Evolutionary conservation across 306 rosid species (phyloP).

Genomic region (Hippophae tibetana): DNA sequence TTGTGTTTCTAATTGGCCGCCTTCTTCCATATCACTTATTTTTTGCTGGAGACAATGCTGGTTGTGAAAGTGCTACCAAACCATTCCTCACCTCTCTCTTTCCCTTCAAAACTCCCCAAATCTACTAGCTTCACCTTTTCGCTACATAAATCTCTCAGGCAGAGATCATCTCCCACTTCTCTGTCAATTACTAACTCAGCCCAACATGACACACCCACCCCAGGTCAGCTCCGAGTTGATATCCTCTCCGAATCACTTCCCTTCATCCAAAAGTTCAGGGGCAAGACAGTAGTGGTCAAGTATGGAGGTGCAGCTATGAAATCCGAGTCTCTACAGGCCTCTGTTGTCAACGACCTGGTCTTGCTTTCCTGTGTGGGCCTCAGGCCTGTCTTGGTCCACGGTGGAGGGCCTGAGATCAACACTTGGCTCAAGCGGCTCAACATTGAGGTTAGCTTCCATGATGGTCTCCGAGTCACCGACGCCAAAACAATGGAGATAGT

Average conservation of each 20-base stretch:
- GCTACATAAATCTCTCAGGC: not conserved
- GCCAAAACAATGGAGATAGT: constrained; percentile 85
- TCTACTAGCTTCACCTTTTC: constrained; percentile 11
- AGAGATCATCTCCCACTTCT: constrained; percentile 3
- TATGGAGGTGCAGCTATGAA: constrained; percentile 98
- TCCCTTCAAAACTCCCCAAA: not conserved
- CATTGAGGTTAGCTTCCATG: constrained; percentile 68
- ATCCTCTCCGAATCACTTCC: constrained; percentile 88
- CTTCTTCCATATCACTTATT: too few species aligned
- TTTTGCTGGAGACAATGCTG: too few species aligned
- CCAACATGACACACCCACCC: constrained; percentile 11
- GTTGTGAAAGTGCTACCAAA: too few species aligned
- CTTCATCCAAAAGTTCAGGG: constrained; percentile 83
- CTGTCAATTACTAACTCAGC: constrained; percentile 22
- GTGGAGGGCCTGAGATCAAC: constrained; percentile 96
- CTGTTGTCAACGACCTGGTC: constrained; percentile 87
- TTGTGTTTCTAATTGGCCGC: too few species aligned
- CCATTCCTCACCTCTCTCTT: too few species aligned
- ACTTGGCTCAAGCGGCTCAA: constrained; percentile 73
- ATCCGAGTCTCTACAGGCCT: constrained; percentile 62
- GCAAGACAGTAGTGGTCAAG: constrained; percentile 86
- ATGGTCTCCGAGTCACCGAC: constrained; percentile 87
- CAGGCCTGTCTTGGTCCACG: constrained; percentile 76
- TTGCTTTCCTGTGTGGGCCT: constrained; percentile 87
- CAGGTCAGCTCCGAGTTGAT: constrained; percentile 81